phyloP scores from a whole-genome alignment of 2,329 filamentous ascomycete species.

The Fusarium miscanthi region DNA sequence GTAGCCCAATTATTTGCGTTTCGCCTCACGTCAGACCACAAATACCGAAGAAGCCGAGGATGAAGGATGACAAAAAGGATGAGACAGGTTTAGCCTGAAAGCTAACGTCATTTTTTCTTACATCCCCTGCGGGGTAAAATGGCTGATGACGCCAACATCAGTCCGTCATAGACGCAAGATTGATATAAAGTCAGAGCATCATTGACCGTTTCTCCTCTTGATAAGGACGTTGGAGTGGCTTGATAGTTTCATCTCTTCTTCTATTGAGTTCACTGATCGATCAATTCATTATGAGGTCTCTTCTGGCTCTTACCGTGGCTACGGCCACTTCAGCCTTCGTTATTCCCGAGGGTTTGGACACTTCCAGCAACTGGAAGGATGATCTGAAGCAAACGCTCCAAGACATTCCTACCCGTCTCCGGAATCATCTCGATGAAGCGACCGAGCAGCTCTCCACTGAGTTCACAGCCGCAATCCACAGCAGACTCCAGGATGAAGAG shows the following conservation, averaged over 20 bases:
- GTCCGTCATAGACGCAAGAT: background rate
- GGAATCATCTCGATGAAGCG: conserved; percentile 22
- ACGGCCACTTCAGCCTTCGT: conserved; percentile 39
- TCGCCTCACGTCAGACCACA: conserved; percentile 24
- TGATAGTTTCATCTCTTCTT: background rate
- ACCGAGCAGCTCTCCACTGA: conserved; percentile 28
- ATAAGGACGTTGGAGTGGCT: conserved; percentile 3
- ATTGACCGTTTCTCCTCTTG: conserved; percentile 13
- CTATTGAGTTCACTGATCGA: background rate
- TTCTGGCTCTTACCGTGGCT: conserved; percentile 30
- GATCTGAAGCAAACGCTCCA: conserved; percentile 15
- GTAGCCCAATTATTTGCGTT: background rate
- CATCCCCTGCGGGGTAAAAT: conserved; percentile 23
- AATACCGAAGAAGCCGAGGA: conserved; percentile 18
- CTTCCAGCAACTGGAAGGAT: conserved; percentile 13
- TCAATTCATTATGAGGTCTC: conserved; percentile 31
- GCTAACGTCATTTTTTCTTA: background rate
- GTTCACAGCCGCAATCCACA: conserved; percentile 22
- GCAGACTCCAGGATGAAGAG: conserved; percentile 19
- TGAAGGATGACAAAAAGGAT: background rate
- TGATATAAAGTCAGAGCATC: conserved; percentile 25
- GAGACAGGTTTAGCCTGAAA: background rate
- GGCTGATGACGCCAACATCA: conserved; percentile 37
- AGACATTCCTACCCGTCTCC: conserved; percentile 12
- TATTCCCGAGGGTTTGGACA: conserved; percentile 22